These are phyloP conservation scores for Coniochaeta sp. DNA, from an alignment of 2,329 filamentous ascomycete species.

Conservation along the genomic window DNA sequence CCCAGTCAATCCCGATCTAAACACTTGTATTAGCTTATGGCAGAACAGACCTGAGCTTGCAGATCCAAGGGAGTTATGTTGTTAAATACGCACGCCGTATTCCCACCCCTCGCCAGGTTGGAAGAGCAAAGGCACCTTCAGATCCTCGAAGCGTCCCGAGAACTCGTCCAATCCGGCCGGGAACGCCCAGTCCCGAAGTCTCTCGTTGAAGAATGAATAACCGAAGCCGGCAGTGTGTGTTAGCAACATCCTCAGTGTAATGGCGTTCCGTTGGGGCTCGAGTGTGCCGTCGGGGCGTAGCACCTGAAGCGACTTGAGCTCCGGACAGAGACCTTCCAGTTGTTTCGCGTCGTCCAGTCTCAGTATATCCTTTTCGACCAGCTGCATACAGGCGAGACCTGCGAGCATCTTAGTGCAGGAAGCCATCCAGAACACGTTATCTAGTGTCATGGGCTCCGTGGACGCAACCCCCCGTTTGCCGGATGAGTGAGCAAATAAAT, in stretches of 20 bases:
- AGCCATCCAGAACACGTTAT: constrained; percentile 54
- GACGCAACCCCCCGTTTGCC: constrained; percentile 36
- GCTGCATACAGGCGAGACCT: constrained; percentile 47
- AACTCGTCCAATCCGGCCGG: constrained; percentile 52
- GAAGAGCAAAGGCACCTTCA: constrained; percentile 48
- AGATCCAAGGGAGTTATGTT: too few relatives aligned
- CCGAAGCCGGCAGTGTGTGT: constrained; percentile 49
- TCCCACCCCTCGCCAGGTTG: constrained; percentile 51
- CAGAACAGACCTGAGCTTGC: too few relatives aligned
- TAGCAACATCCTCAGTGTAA: constrained; percentile 52
- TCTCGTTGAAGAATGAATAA: constrained; percentile 47
- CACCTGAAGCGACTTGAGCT: constrained; percentile 40
- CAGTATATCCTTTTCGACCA: constrained; percentile 43
- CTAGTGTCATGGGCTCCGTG: constrained; percentile 47
- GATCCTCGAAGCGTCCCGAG: constrained; percentile 41
- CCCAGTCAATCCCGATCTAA: constrained; percentile 44
- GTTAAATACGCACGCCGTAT: constrained; percentile 44
- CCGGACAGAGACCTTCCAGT: constrained; percentile 39
- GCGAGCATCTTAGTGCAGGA: constrained; percentile 51
- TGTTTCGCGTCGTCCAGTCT: constrained; percentile 39
- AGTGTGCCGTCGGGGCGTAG: constrained; percentile 27
- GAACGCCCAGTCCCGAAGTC: constrained; percentile 35
- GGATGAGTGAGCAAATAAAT: constrained; percentile 38
- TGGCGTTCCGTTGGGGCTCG: constrained; percentile 36
- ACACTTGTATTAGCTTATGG: too few relatives aligned